These are phyloP conservation scores for Phytophthora rubi DNA, from an alignment of 352 stramenopile genomes.

Conservation along the genomic window DNA sequence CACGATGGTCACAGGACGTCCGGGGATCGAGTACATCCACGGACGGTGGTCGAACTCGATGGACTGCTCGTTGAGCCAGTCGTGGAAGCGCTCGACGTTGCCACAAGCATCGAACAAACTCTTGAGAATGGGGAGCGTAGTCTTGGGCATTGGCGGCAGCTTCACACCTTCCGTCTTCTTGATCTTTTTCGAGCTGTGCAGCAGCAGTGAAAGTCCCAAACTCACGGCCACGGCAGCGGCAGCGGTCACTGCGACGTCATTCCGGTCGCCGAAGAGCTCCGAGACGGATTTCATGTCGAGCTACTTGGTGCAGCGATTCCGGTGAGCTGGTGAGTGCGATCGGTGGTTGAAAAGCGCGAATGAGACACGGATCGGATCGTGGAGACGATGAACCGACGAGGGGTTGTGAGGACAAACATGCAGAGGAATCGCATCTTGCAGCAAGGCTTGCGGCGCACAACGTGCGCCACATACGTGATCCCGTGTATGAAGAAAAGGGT, in stretches of 20 bases:
- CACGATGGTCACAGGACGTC: constrained; percentile 42
- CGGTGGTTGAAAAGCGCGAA: constrained; percentile 16
- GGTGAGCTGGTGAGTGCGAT: constrained; percentile 9
- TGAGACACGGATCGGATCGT: constrained; percentile 6
- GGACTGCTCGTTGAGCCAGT: constrained; percentile 53
- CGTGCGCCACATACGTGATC: neutral
- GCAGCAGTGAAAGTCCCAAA: constrained; percentile 32
- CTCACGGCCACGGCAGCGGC: constrained; percentile 27
- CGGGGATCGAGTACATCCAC: constrained; percentile 49
- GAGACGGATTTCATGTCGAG: constrained; percentile 28
- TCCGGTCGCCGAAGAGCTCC: constrained; percentile 18
- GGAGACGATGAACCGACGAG: neutral
- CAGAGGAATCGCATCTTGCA: neutral
- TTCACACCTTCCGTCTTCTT: constrained; percentile 23
- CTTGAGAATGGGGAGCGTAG: constrained; percentile 47
- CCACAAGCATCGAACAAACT: constrained; percentile 36
- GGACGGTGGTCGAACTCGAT: constrained; percentile 40
- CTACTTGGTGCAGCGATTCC: constrained; percentile 15
- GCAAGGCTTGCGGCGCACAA: neutral
- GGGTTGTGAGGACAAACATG: neutral
- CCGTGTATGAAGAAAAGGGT: neutral
- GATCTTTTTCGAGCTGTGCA: constrained; percentile 28
- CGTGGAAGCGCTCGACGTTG: constrained; percentile 45
- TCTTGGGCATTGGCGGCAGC: constrained; percentile 33
- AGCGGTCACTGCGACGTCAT: constrained; percentile 20